Percentiles rank a stretch among this genome's conserved stretches.
Evolutionary conservation across 1,139 yeast species (phyloP).

Genomic region (Lodderomyces beijingensis): DNA sequence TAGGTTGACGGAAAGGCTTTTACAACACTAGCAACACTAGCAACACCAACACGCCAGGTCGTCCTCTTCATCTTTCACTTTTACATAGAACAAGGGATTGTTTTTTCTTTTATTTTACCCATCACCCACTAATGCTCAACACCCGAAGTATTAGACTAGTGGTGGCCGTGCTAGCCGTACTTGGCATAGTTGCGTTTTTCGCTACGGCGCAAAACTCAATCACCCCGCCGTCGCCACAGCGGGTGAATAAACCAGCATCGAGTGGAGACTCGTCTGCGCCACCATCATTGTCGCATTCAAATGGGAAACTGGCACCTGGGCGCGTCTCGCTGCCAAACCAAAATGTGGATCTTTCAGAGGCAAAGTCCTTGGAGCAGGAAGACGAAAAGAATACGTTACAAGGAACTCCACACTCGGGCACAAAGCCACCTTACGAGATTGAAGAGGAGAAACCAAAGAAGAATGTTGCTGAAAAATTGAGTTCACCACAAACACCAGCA

Average conservation of each 20-base stretch:
- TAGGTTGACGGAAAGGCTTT: too few relatives aligned
- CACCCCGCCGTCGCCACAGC: constrained; percentile 21
- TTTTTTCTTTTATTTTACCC: too few relatives aligned
- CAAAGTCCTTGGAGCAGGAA: constrained; percentile 15
- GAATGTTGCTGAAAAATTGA: constrained; percentile 23
- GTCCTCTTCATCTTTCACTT: too few relatives aligned
- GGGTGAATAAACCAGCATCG: constrained; percentile 22
- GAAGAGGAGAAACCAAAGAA: constrained; percentile 14
- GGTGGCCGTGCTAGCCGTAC: constrained; percentile 30
- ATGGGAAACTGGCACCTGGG: not conserved
- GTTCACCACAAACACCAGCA: constrained; percentile 10
- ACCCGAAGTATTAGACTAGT: constrained; percentile 37
- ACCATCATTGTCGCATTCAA: not conserved
- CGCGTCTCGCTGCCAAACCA: constrained; percentile 6
- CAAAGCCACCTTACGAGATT: constrained; percentile 35
- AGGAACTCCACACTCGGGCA: constrained; percentile 31
- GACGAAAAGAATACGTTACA: constrained; percentile 30
- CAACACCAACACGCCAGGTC: too few relatives aligned
- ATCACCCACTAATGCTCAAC: constrained; percentile 29
- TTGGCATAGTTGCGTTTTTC: constrained; percentile 34
- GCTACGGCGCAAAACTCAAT: constrained; percentile 30
- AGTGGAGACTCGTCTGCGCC: constrained; percentile 15
- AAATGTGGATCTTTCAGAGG: too few relatives aligned
- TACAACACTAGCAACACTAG: too few relatives aligned
- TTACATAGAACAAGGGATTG: too few relatives aligned